Base-by-base conservation (phyloP, 129 eudicot genomes). In the Artemisia annua region DNA sequence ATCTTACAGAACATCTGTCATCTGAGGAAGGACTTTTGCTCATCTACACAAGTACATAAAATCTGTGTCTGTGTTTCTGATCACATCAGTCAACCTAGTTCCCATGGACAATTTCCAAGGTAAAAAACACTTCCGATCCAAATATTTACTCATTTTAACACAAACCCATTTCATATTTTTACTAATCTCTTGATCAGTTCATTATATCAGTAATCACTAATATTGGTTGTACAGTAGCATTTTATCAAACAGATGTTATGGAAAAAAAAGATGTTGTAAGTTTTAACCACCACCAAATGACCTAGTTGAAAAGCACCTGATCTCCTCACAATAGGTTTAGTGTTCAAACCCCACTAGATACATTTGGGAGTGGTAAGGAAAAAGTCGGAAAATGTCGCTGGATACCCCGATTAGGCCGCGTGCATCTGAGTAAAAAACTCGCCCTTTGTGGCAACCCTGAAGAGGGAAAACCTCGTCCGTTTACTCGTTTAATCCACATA, bases 61-160 rank as follows among this genome's bases (percentile, higher is more conserved):
- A 26, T 60, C 5, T 2, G 6, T 60, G 43, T 15, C 8, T 13
- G 63, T 1, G 22, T 46, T 63, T 11, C 28, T 20, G 39, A 59
- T 12, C 10, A 1, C 52, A 68, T 14, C 7, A 44, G 61, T 53
- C 53, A 14, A 35, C 22, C 22, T 20, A 46, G 3, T 69, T 74
- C 39, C 44, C 11, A 84, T 84, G 88, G 88, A 69, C 20, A 62
- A 74, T 61, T 77, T 83, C 69, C 62, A 83, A 86, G 85, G 90
- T 86, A 63, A 39, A 60, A 12, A 24, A 20, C 1, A 26, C 0
- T 61, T 59, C 19, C 22, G 39, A 2, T 72, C 1, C 70, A 28
- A 18, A 59, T n/a, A 2, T 43, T 16, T 55, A 67, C 16, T 55
- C 10, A 18, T 22, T 22, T 52, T 48, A 3, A 18, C 56, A 39